Percentiles rank a stretch among this genome's conserved stretches.
Evolutionary conservation across 2,329 filamentous ascomycete genomes (phyloP).

Genomic region (Oidium heveae): DNA sequence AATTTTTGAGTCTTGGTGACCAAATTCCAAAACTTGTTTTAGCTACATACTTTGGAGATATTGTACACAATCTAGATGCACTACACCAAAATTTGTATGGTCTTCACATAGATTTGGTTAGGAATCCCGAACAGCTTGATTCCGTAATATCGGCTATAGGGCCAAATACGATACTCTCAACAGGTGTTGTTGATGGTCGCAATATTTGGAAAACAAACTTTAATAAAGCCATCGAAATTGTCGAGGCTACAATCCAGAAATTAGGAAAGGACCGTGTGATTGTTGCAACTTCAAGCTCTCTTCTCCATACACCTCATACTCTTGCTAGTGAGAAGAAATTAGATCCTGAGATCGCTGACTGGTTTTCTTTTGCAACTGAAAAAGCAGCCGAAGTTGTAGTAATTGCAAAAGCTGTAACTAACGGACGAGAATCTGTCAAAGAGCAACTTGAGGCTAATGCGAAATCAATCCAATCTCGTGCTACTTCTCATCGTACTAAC

Average conservation of each 20-base stretch:
- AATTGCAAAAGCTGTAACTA: constrained; percentile 91
- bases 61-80: constrained; percentile 94
- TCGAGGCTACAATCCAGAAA: constrained; percentile 80
- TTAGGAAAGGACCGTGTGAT: constrained; percentile 95
- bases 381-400: constrained; percentile 77
- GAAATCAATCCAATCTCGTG: constrained; percentile 75
- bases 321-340: constrained; percentile 98
- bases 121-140: constrained; percentile 92
- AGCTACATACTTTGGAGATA: constrained; percentile 97
- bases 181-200: constrained; percentile 90
- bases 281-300: constrained; percentile 86
- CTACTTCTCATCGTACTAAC: constrained; percentile 86
- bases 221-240: constrained; percentile 73
- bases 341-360: constrained; percentile 74
- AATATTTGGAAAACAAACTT: constrained; percentile 99
- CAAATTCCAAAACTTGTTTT: constrained; percentile 72
- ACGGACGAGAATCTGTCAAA: constrained; percentile 66
- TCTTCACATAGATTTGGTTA: constrained; percentile 87
- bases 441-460: constrained; percentile 90
- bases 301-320: constrained; percentile 95
- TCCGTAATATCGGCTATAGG: constrained; percentile 62
- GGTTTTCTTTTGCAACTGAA: constrained; percentile 96
- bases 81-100: constrained; percentile 58
- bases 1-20: constrained; percentile 49
- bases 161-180: constrained; percentile 72